Percentiles rank a stretch among this genome's conserved stretches.
Evolutionary conservation across 345 rosid genomes (phyloP).

Genomic region (Eucalyptus grandis): DNA sequence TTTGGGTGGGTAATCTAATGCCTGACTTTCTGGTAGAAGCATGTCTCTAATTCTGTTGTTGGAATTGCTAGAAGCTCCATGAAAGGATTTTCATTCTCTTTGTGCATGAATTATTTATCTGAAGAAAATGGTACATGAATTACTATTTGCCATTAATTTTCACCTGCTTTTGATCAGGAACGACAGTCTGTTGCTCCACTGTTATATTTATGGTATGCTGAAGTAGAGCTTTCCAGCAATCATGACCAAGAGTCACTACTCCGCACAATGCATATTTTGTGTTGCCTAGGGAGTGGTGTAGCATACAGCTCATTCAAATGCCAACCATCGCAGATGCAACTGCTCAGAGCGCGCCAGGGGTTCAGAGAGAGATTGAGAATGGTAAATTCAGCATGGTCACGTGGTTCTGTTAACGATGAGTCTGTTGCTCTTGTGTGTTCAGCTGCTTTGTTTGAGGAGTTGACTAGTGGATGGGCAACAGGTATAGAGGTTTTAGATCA

Average conservation of each 20-base stretch:
- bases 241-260: slow-evolving; percentile 23
- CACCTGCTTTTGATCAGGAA: slow-evolving; percentile 35
- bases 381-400: slow-evolving; percentile 55
- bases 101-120: background rate
- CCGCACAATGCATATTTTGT: slow-evolving; percentile 66
- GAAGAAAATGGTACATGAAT: background rate
- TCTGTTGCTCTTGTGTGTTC: slow-evolving; percentile 69
- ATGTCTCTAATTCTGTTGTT: background rate
- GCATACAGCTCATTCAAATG: slow-evolving; percentile 45
- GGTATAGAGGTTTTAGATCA: slow-evolving; percentile 57
- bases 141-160: background rate
- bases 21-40: background rate
- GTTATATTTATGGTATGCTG: slow-evolving; percentile 84
- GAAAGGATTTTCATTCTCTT: background rate
- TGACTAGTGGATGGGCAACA: slow-evolving; percentile 50
- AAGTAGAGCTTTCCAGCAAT: slow-evolving; percentile 48
- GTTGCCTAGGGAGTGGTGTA: slow-evolving; percentile 70
- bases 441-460: slow-evolving; percentile 81
- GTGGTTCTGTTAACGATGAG: slow-evolving; percentile 58
- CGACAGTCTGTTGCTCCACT: slow-evolving; percentile 49
- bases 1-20: background rate
- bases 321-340: slow-evolving; percentile 65
- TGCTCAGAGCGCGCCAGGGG: slow-evolving; percentile 88
- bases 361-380: slow-evolving; percentile 55
- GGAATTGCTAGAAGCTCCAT: background rate